A percentile compares a stretch with the other conserved stretches of the same genome.
phyloP scores from a whole-genome alignment of 148 eudicot species.

The Polygonum aviculare region DNA sequence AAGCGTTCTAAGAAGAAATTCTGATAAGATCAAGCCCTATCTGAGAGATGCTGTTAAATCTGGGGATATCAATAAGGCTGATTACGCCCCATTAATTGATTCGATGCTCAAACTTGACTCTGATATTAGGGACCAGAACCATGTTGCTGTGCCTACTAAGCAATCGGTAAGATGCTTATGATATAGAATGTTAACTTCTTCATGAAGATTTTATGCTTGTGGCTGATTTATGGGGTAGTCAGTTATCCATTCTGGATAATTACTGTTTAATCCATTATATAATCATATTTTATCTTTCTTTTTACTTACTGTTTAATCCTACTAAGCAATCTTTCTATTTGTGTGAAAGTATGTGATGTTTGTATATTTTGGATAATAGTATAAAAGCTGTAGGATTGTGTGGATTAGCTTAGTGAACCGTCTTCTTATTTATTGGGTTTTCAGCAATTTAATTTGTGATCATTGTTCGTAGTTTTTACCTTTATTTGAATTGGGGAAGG shows the following conservation, averaged over 20 bases:
- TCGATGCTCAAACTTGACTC: conserved; percentile 33
- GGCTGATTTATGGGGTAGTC: not conserved
- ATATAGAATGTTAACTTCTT: not conserved
- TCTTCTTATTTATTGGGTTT: not conserved
- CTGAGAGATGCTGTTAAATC: conserved; percentile 31
- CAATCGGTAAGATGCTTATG: conserved; percentile 17
- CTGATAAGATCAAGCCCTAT: conserved; percentile 35
- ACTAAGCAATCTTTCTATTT: too few species aligned
- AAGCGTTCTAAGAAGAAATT: conserved; percentile 39
- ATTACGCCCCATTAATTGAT: conserved; percentile 53
- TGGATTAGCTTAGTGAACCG: not conserved
- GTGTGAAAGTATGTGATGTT: not conserved
- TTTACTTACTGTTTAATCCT: too few species aligned
- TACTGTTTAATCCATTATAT: not conserved
- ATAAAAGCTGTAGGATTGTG: not conserved
- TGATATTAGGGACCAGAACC: conserved; percentile 13
- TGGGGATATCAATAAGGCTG: conserved; percentile 26
- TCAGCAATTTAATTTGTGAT: not conserved
- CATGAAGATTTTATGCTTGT: not conserved
- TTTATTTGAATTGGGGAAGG: not conserved
- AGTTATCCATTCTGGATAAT: not conserved
- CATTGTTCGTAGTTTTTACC: not conserved
- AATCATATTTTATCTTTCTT: not conserved
- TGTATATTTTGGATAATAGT: not conserved
- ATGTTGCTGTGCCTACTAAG: conserved; percentile 19